A percentile compares a stretch with the other conserved stretches of the same genome.
Conservation (phyloP, 2,329 filamentous ascomycete species). For the Coniochaeta sp. region DNA sequence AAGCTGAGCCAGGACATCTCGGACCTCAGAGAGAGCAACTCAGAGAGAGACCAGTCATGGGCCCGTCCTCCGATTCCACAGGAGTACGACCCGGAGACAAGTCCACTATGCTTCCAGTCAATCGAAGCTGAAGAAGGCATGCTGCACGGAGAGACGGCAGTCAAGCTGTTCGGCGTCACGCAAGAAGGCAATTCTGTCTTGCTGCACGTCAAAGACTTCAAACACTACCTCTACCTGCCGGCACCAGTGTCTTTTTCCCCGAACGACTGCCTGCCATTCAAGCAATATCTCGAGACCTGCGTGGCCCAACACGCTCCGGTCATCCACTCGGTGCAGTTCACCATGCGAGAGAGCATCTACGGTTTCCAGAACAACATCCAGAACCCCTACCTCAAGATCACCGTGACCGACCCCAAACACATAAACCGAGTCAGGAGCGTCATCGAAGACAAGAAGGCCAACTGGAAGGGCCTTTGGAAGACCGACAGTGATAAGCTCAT, state of each 20-base stretch:
- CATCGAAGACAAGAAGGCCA: conserved; percentile 69
- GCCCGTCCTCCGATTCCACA: conserved; percentile 44
- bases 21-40: conserved; percentile 75
- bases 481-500: conserved; percentile 61
- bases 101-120: conserved; percentile 83
- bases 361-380: conserved; percentile 91
- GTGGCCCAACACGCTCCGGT: conserved; percentile 65
- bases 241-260: conserved; percentile 76
- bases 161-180: conserved; percentile 93
- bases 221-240: conserved; percentile 91
- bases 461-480: conserved; percentile 84
- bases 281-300: conserved; percentile 70
- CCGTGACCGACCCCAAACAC: conserved; percentile 79
- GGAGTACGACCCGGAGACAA: conserved; percentile 47
- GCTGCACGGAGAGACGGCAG: conserved; percentile 62
- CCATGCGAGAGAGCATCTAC: conserved; percentile 84
- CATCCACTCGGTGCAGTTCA: conserved; percentile 75
- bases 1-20: conserved; percentile 92
- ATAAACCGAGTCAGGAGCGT: conserved; percentile 68
- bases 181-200: conserved; percentile 79
- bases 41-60: conserved; percentile 93
- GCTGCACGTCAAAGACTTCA: conserved; percentile 90
- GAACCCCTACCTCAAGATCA: conserved; percentile 88
- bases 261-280: conserved; percentile 71
- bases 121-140: conserved; percentile 93